Percentiles rank a stretch among this genome's conserved stretches.
Conservation (phyloP, 78 protist species). For the Dictyostelium intermedium region DNA sequence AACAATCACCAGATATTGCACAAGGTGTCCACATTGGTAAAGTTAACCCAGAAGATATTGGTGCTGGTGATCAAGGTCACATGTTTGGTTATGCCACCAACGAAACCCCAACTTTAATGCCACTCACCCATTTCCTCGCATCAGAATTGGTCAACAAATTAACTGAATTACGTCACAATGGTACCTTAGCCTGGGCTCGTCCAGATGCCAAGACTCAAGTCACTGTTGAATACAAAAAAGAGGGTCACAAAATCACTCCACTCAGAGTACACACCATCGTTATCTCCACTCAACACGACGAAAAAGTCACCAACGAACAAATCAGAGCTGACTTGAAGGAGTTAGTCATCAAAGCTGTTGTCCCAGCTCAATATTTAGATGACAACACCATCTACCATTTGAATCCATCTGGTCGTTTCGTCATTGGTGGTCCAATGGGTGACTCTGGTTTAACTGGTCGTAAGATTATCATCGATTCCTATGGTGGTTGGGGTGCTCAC, state of each 20-base stretch:
- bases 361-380: conserved; percentile 94
- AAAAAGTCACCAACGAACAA: conserved; percentile 93
- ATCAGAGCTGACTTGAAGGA: conserved; percentile 91
- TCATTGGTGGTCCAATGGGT: conserved; percentile 99
- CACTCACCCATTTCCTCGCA: conserved; percentile 97
- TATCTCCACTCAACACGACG: conserved; percentile 99
- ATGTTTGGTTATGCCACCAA: conserved; percentile 99
- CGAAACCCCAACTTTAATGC: conserved; percentile 98
- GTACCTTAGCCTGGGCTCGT: conserved; percentile 94
- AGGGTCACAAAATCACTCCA: conserved; percentile 91
- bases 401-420: conserved; percentile 99
- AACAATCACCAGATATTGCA: conserved; percentile 99
- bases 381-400: conserved; percentile 97
- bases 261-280: conserved; percentile 98
- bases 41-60: conserved; percentile 91
- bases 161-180: conserved; percentile 95
- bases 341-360: conserved; percentile 91
- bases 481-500: conserved; percentile 99
- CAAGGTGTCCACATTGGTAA: conserved; percentile 96
- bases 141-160: conserved; percentile 91
- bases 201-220: conserved; percentile 99
- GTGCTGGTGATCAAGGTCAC: conserved; percentile 99
- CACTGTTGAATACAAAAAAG: conserved; percentile 97
- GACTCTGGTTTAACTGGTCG: conserved; percentile 99
- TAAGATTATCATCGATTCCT: conserved; percentile 99